phyloP scores from a whole-genome alignment of 306 rosid species.

The Rosa persica region DNA sequence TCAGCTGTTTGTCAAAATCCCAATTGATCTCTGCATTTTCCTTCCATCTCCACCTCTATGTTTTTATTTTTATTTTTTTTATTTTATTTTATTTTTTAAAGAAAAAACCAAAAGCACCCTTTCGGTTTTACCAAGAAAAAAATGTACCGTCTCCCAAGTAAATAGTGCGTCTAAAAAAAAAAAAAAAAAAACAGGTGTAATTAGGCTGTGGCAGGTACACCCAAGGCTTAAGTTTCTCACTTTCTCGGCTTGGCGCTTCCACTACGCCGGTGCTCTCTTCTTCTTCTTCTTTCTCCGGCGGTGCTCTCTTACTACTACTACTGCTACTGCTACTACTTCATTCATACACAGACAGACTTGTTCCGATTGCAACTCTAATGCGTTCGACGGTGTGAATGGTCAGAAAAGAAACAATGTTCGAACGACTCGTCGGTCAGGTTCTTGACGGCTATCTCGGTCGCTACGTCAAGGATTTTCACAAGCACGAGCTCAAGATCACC shows the following conservation, averaged over 20 bases:
- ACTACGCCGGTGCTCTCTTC: neutral
- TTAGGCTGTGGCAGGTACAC: too few species aligned
- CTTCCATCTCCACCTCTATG: too few species aligned
- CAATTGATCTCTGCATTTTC: too few species aligned
- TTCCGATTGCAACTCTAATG: neutral
- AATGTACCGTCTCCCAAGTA: neutral
- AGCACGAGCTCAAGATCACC: conserved; percentile 79
- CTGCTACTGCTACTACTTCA: neutral
- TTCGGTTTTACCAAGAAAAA: too few species aligned
- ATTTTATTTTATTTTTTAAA: too few species aligned
- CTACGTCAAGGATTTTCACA: conserved; percentile 81
- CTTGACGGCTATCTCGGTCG: conserved; percentile 80
- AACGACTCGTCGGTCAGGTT: conserved; percentile 72
- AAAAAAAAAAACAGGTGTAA: too few species aligned
- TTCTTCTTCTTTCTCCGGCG: neutral
- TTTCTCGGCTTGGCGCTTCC: neutral
- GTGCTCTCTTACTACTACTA: too few species aligned
- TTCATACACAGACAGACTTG: neutral
- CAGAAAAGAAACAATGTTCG: conserved; percentile 53
- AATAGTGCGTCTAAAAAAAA: too few species aligned
- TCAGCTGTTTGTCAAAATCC: too few species aligned
- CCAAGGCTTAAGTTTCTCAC: too few species aligned
- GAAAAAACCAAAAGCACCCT: too few species aligned
- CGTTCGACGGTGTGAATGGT: neutral
- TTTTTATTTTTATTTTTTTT: too few species aligned